A percentile compares a stretch with the other conserved stretches of the same genome.
These are phyloP conservation scores for Ogataea hybrid DNA, from an alignment of 1,139 yeast genomes.

Conservation along the genomic window DNA sequence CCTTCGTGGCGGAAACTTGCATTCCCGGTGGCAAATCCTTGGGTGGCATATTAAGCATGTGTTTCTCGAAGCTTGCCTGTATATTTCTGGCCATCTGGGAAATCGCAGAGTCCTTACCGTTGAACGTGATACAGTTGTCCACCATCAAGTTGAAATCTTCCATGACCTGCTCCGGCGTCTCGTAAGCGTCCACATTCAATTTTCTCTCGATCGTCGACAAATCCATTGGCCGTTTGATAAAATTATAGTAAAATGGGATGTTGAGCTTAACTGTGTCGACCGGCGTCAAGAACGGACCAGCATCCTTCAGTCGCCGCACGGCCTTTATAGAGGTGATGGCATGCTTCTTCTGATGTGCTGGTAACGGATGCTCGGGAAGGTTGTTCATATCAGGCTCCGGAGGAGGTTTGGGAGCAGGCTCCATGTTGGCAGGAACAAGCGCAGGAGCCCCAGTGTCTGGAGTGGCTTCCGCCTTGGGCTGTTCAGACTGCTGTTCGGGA, in stretches of 20 bases:
- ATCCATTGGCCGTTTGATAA: constrained; percentile 90
- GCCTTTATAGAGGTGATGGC: constrained; percentile 71
- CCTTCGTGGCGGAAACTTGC: constrained; percentile 18
- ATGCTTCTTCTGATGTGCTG: constrained; percentile 79
- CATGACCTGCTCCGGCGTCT: constrained; percentile 60
- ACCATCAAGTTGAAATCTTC: constrained; percentile 88
- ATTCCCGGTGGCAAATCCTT: constrained; percentile 50
- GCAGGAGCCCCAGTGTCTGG: constrained; percentile 22
- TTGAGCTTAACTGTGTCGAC: constrained; percentile 87
- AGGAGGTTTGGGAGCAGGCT: constrained; percentile 72
- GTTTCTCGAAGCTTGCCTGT: constrained; percentile 91
- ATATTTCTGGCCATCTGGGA: constrained; percentile 89
- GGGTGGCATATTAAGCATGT: constrained; percentile 88
- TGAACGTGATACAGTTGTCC: constrained; percentile 74
- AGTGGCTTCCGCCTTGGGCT: constrained; percentile 5
- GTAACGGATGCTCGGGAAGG: constrained; percentile 66
- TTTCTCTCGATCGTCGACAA: constrained; percentile 86
- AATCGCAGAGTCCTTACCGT: constrained; percentile 80
- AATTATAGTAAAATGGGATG: constrained; percentile 86
- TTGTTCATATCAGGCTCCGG: constrained; percentile 70
- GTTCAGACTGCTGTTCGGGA: neutral
- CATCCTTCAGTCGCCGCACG: constrained; percentile 87
- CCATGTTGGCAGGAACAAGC: constrained; percentile 32
- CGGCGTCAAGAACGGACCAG: constrained; percentile 84
- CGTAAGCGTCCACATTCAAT: constrained; percentile 66